Percentiles rank a stretch among this genome's conserved stretches.
Evolutionary conservation across 2,329 filamentous ascomycete genomes (phyloP).

Genomic region (Epicoccum sorghinum): DNA sequence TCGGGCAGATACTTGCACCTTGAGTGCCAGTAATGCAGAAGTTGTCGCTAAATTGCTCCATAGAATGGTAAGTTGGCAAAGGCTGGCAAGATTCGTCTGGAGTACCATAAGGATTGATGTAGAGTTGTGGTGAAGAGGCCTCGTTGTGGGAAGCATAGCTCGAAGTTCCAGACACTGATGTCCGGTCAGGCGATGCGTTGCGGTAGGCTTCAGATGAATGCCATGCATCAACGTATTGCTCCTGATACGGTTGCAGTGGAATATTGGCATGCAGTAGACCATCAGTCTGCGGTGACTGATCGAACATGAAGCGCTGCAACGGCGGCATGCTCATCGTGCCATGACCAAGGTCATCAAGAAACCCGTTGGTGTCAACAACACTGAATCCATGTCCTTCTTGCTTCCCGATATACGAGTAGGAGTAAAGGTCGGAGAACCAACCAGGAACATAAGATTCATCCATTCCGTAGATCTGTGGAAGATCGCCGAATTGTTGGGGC

Average conservation of each 20-base stretch:
- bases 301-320: conserved; percentile 45
- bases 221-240: conserved; percentile 32
- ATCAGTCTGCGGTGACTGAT: conserved; percentile 32
- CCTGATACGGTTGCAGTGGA: conserved; percentile 19
- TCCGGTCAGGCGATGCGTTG: conserved; percentile 43
- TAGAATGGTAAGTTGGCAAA: conserved; percentile 25
- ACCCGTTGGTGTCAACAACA: conserved; percentile 25
- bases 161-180: conserved; percentile 39
- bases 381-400: conserved; percentile 18
- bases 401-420: conserved; percentile 11
- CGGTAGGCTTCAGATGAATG: conserved; percentile 28
- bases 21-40: conserved; percentile 19
- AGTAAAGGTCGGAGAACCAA: conserved; percentile 13
- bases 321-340: conserved; percentile 33
- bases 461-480: conserved; percentile 37
- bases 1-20: conserved; percentile 33
- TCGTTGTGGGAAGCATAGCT: conserved; percentile 42
- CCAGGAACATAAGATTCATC: conserved; percentile 25
- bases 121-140: conserved; percentile 32
- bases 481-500: conserved; percentile 35
- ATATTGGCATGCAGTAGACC: conserved; percentile 40
- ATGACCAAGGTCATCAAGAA: conserved; percentile 25
- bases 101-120: conserved; percentile 27
- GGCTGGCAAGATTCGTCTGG: conserved; percentile 26
- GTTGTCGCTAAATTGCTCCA: conserved; percentile 23